These are phyloP conservation scores for Tarenaya hassleriana DNA, from an alignment of 345 rosid species.

Conservation along the genomic window DNA sequence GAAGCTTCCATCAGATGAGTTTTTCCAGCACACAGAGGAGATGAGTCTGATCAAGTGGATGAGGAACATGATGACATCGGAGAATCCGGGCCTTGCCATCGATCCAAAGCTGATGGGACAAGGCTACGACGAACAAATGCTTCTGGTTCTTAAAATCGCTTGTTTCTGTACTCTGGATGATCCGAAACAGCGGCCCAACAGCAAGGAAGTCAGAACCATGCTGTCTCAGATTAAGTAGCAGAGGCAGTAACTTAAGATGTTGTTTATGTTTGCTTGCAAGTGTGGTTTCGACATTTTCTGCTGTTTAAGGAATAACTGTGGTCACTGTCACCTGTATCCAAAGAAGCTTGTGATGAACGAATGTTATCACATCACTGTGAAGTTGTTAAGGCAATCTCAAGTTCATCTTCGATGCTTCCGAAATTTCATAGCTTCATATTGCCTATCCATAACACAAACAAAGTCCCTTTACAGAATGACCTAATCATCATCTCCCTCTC, in stretches of 20 bases:
- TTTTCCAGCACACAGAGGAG: constrained; percentile 67
- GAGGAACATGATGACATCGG: constrained; percentile 60
- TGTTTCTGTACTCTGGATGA: constrained; percentile 75
- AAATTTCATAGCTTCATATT: too few relatives aligned
- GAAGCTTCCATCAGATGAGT: constrained; percentile 79
- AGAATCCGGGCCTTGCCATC: constrained; percentile 55
- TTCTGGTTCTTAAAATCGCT: constrained; percentile 63
- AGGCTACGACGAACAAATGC: constrained; percentile 41
- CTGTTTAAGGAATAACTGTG: constrained; percentile 11
- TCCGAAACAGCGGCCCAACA: constrained; percentile 81
- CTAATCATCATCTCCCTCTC: too few relatives aligned
- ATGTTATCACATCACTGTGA: too few relatives aligned
- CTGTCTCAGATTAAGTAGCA: constrained; percentile 49
- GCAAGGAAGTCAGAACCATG: constrained; percentile 75
- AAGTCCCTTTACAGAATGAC: too few relatives aligned
- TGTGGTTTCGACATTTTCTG: constrained; percentile 3
- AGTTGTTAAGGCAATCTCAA: too few relatives aligned
- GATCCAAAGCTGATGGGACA: constrained; percentile 49
- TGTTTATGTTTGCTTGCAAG: constrained; percentile 3
- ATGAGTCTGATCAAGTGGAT: constrained; percentile 72
- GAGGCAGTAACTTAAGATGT: constrained; percentile 2
- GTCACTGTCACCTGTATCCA: constrained; percentile 9
- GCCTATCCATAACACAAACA: too few relatives aligned
- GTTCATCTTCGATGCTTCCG: too few relatives aligned
- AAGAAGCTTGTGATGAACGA: constrained; percentile 20